These are phyloP conservation scores for Austroboletus niveus DNA, from an alignment of 1,284 basidiomycete genomes.

Conservation along the genomic window DNA sequence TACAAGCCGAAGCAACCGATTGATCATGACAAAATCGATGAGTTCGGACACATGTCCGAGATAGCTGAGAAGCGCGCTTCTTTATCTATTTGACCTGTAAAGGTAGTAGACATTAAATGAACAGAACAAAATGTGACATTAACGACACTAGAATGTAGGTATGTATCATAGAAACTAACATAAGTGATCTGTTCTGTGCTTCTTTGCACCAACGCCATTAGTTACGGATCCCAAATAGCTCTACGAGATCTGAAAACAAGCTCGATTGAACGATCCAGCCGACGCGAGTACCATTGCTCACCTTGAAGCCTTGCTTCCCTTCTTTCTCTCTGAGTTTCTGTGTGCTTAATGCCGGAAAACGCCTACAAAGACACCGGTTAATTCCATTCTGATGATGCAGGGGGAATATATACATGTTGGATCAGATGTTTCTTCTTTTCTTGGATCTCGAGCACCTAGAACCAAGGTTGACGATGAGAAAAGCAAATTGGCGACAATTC, in stretches of 20 bases:
- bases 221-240: conserved; percentile 53
- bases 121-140: no score
- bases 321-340: conserved; percentile 67
- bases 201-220: neutral
- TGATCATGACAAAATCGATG: no score
- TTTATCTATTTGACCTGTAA: no score
- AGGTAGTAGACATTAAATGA: no score
- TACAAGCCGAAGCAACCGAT: no score
- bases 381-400: neutral
- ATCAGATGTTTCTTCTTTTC: conserved; percentile 74
- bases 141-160: no score
- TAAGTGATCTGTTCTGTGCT: no score
- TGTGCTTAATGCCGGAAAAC: conserved; percentile 73
- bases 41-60: no score
- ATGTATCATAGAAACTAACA: no score
- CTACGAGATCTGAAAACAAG: conserved; percentile 43
- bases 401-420: conserved; percentile 48
- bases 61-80: no score
- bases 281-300: conserved; percentile 27
- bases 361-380: conserved; percentile 45
- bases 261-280: neutral
- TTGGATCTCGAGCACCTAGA: conserved; percentile 78
- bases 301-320: conserved; percentile 75
- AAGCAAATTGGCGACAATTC: neutral
- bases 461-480: neutral